A percentile compares a stretch with the other conserved stretches of the same genome.
Evolutionary conservation across 441 rosid species (phyloP).

Genomic region (Breynia disticha): DNA sequence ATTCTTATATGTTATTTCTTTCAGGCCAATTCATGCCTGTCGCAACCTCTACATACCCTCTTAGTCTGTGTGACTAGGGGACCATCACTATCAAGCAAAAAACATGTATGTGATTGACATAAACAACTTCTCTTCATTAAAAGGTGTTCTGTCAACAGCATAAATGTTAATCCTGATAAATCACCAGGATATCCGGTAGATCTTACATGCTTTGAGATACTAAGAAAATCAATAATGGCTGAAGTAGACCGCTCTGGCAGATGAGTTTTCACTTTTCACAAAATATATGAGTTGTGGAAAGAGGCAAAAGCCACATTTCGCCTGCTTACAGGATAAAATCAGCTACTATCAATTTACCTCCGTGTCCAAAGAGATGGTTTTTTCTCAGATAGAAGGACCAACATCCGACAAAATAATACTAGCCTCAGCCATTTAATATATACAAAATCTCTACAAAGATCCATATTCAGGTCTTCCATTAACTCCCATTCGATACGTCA

Average conservation of each 20-base stretch:
- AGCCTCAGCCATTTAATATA: background rate
- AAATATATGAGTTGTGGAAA: background rate
- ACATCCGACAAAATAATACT: too few relatives aligned
- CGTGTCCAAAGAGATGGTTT: background rate
- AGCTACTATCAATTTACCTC: too few relatives aligned
- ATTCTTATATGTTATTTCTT: background rate
- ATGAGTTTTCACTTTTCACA: background rate
- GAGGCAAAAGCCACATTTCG: background rate
- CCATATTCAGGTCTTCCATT: background rate
- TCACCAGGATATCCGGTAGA: background rate
- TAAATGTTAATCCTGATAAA: background rate
- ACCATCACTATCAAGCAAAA: too few relatives aligned
- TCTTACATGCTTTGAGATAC: background rate
- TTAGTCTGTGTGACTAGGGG: too few relatives aligned
- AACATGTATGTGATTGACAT: background rate
- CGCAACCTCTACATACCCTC: background rate
- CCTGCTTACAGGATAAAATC: background rate
- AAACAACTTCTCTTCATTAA: too few relatives aligned
- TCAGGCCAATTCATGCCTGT: background rate
- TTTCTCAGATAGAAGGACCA: background rate
- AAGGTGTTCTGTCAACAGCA: background rate
- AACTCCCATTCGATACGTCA: too few relatives aligned
- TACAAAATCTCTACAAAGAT: background rate
- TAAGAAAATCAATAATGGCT: background rate
- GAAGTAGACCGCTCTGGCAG: background rate